phyloP scores from a whole-genome alignment of 441 rosid genomes.

The Erysimum pusillum region DNA sequence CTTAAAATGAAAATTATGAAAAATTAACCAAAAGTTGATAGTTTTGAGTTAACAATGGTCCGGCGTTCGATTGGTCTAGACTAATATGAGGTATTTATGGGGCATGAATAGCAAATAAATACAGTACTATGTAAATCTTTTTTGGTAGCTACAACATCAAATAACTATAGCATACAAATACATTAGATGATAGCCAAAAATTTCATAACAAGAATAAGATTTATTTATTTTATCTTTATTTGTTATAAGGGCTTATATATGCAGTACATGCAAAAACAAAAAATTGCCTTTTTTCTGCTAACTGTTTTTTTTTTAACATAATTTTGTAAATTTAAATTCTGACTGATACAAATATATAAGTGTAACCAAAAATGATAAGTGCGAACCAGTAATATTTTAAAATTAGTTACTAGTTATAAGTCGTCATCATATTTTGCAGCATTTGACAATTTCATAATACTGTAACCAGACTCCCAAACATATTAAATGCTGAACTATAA shows the following conservation, averaged over 20 bases:
- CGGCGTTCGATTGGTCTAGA: background rate
- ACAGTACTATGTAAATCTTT: too few relatives aligned
- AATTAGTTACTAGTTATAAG: background rate
- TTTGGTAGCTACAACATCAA: too few relatives aligned
- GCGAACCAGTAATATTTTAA: background rate
- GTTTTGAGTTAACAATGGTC: background rate
- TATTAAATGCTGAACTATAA: too few relatives aligned
- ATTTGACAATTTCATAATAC: background rate
- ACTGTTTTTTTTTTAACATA: background rate
- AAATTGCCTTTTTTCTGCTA: background rate
- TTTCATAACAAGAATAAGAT: too few relatives aligned
- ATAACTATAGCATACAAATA: background rate
- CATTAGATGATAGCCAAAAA: background rate
- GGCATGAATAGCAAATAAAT: background rate
- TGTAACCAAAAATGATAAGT: background rate
- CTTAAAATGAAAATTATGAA: background rate
- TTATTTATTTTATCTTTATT: too few relatives aligned
- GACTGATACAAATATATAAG: background rate
- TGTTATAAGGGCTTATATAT: too few relatives aligned
- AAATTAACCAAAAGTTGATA: background rate
- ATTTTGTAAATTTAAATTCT: background rate
- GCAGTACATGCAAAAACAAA: too few relatives aligned
- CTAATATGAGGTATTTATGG: background rate
- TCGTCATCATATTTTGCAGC: background rate
- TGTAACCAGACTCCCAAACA: too few relatives aligned